Conservation (phyloP, 177 flowering plant genomes). For the Vitis hybrid region DNA sequence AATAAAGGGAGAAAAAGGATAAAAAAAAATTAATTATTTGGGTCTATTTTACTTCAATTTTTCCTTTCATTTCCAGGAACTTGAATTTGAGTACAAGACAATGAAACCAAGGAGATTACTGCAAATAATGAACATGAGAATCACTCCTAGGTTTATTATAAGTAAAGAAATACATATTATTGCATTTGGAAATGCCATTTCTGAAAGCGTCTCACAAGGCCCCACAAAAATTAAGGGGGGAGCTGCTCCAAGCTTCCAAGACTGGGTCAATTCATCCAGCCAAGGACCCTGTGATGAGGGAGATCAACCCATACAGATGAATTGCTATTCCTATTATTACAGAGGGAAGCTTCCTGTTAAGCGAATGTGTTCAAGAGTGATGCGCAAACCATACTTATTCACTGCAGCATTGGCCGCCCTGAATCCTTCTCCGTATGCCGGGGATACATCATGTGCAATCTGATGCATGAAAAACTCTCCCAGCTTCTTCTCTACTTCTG, state of each 20-base stretch:
- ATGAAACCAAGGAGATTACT: background rate
- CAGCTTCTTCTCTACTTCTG: slow-evolving; percentile 65
- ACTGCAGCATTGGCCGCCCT: slow-evolving; percentile 86
- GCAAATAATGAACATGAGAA: background rate
- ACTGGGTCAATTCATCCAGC: slow-evolving; percentile 25
- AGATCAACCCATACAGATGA: background rate
- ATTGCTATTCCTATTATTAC: slow-evolving; percentile 12
- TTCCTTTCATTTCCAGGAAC: background rate
- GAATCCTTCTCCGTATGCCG: slow-evolving; percentile 92
- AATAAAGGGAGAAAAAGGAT: too few species aligned
- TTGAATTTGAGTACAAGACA: background rate
- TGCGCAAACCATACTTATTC: slow-evolving; percentile 68
- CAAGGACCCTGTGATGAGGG: background rate
- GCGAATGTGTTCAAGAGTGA: slow-evolving; percentile 79
- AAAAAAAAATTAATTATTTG: too few species aligned
- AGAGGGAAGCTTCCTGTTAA: slow-evolving; percentile 69
- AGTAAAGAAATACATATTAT: slow-evolving; percentile 5
- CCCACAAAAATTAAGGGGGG: slow-evolving; percentile 24
- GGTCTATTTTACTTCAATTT: background rate
- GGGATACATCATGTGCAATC: slow-evolving; percentile 76
- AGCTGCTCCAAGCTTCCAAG: slow-evolving; percentile 24
- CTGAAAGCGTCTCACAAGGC: slow-evolving; percentile 13
- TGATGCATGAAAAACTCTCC: slow-evolving; percentile 92
- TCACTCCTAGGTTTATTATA: background rate
- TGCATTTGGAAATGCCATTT: slow-evolving; percentile 12